A percentile compares a stretch with the other conserved stretches of the same genome.
Evolutionary conservation across 2,329 filamentous ascomycete genomes (phyloP).

Genomic region (Ilyonectria mors-panacis): DNA sequence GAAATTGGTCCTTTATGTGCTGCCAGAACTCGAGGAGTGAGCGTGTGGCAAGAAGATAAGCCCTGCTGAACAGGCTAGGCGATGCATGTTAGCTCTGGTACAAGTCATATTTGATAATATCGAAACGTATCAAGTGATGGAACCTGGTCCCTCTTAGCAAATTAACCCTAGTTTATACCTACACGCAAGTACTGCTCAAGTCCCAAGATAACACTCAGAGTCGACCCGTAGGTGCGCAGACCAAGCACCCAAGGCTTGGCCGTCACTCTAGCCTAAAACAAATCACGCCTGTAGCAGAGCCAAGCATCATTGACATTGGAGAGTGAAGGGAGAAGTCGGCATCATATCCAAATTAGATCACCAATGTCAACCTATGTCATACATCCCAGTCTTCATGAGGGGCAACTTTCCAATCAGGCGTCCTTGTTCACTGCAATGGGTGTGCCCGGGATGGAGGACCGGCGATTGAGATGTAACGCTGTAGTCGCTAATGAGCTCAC

Average conservation of each 20-base stretch:
- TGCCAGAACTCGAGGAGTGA: neutral
- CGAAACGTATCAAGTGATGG: neutral
- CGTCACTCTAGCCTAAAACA: neutral
- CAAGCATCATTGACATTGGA: neutral
- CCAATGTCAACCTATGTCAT: neutral
- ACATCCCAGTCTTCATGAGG: constrained; percentile 4
- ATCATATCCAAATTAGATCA: neutral
- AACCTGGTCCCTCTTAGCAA: neutral
- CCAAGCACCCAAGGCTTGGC: neutral
- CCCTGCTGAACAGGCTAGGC: neutral
- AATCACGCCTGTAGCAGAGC: neutral
- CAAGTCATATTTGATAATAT: neutral
- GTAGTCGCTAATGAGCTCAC: constrained; percentile 1
- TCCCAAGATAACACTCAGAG: neutral
- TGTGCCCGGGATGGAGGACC: constrained; percentile 18
- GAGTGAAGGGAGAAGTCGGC: neutral
- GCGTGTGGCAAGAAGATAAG: neutral
- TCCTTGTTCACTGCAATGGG: neutral
- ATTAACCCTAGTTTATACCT: neutral
- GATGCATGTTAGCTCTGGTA: neutral
- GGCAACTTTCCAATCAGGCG: constrained; percentile 15
- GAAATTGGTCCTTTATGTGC: neutral
- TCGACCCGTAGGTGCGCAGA: neutral
- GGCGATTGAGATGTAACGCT: constrained; percentile 21
- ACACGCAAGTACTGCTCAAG: neutral